These are phyloP conservation scores for Diaporthe citrichinensis DNA, from an alignment of 2,329 filamentous ascomycete species.

Conservation along the genomic window DNA sequence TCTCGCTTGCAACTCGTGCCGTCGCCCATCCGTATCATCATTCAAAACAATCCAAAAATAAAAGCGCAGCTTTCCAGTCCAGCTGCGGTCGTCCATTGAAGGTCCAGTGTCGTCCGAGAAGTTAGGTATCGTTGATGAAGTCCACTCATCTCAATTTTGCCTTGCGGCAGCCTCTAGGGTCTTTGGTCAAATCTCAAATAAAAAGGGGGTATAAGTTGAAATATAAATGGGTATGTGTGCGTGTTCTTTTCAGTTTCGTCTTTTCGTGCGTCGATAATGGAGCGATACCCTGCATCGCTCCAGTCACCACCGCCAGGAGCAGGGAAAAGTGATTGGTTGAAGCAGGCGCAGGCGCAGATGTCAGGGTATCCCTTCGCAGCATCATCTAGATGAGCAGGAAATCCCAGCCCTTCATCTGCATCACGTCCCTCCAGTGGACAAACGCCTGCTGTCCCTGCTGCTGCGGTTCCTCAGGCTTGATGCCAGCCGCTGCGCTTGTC, in stretches of 20 bases:
- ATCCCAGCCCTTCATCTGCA: constrained; percentile 92
- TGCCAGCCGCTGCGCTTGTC: constrained; percentile 53
- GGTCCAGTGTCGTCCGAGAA: constrained; percentile 42
- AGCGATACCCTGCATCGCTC: constrained; percentile 38
- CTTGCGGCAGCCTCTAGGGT: constrained; percentile 41
- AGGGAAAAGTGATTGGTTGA: constrained; percentile 39
- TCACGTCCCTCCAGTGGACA: constrained; percentile 95
- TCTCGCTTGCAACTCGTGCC: constrained; percentile 21
- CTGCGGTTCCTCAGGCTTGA: constrained; percentile 48
- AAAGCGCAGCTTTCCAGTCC: constrained; percentile 41
- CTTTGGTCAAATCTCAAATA: constrained; percentile 41
- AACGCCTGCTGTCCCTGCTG: constrained; percentile 58
- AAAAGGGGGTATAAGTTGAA: constrained; percentile 41
- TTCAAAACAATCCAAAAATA: constrained; percentile 18
- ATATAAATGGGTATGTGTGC: constrained; percentile 47
- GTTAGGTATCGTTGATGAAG: constrained; percentile 39
- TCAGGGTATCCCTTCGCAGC: constrained; percentile 38
- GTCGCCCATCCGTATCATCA: constrained; percentile 23
- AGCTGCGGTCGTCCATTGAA: constrained; percentile 39
- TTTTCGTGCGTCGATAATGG: constrained; percentile 31
- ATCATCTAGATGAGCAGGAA: constrained; percentile 83
- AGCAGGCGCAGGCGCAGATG: constrained; percentile 36
- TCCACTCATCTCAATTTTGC: constrained; percentile 37
- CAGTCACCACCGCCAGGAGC: constrained; percentile 37
- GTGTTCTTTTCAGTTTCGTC: constrained; percentile 34